Percentiles rank a stretch among this genome's conserved stretches.
Evolutionary conservation across 225 moss, liverwort and hornwort species (phyloP).

Genomic region (Pseudoscleropodium purum): DNA sequence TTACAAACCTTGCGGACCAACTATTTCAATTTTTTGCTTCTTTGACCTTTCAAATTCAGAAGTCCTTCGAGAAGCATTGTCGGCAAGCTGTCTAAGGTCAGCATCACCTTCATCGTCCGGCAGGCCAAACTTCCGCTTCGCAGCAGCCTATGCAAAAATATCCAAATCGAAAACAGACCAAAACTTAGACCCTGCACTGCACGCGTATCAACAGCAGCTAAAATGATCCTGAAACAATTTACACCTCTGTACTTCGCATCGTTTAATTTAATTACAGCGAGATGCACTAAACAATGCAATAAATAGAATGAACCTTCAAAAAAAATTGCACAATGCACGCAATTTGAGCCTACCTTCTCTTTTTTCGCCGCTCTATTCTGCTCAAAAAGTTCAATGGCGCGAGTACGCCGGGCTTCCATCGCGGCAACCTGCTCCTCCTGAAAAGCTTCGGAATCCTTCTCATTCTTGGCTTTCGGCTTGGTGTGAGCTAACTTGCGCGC

Average conservation of each 20-base stretch:
- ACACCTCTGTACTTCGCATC: not conserved
- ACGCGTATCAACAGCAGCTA: not conserved
- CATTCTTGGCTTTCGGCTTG: slow-evolving; percentile 37
- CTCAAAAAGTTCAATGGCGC: slow-evolving; percentile 63
- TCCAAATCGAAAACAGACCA: not conserved
- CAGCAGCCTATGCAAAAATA: slow-evolving; percentile 36
- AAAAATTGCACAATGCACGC: not conserved
- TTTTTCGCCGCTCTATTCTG: slow-evolving; percentile 61
- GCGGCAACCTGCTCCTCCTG: slow-evolving; percentile 74
- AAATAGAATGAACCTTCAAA: not conserved
- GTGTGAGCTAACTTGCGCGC: slow-evolving; percentile 58
- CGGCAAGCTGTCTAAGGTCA: slow-evolving; percentile 52
- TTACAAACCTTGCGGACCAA: slow-evolving; percentile 28
- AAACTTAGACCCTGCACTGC: not conserved
- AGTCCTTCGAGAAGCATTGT: slow-evolving; percentile 42
- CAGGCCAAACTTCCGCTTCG: slow-evolving; percentile 58
- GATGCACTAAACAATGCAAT: not conserved
- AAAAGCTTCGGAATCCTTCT: slow-evolving; percentile 59
- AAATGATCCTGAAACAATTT: not conserved
- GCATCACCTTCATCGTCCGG: slow-evolving; percentile 50
- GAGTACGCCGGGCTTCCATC: slow-evolving; percentile 66
- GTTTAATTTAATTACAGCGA: not conserved
- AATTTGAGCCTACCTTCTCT: slow-evolving; percentile 44
- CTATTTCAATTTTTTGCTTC: slow-evolving; percentile 20
- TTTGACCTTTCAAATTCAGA: slow-evolving; percentile 67